A percentile compares a stretch with the other conserved stretches of the same genome.
Evolutionary conservation across 2,329 filamentous ascomycete genomes (phyloP).

Genomic region (Pseudogymnoascus sp.): DNA sequence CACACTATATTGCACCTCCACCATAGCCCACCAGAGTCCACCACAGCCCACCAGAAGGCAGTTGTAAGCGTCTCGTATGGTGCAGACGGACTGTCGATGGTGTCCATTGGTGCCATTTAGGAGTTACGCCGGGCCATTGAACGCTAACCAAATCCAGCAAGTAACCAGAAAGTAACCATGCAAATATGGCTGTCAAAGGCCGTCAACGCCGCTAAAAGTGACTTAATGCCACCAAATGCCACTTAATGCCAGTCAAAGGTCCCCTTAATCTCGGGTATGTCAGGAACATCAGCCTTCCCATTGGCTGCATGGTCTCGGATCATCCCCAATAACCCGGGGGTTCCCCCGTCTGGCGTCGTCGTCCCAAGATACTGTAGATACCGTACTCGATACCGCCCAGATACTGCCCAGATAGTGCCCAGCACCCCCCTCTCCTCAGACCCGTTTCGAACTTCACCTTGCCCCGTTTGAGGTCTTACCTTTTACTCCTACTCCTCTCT

Average conservation of each 20-base stretch:
- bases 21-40: neutral
- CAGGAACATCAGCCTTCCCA: neutral
- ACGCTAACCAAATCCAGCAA: neutral
- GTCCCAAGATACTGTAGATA: neutral
- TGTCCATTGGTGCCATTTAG: neutral
- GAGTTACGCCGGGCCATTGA: neutral
- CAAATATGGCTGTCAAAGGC: conserved; percentile 4
- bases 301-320: neutral
- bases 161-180: neutral
- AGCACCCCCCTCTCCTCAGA: conserved; percentile 1
- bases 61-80: neutral
- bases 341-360: no score
- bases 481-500: neutral
- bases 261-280: conserved; percentile 5
- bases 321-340: neutral
- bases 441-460: conserved; percentile 3
- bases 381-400: neutral
- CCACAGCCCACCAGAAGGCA: neutral
- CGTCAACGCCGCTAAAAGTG: neutral
- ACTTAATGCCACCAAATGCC: neutral
- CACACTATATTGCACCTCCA: neutral
- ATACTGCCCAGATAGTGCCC: neutral
- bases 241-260: neutral
- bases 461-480: neutral
- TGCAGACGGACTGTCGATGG: neutral